These are phyloP conservation scores for Aureobasidium melanogenum DNA, from an alignment of 2,329 filamentous ascomycete genomes.

Conservation along the genomic window DNA sequence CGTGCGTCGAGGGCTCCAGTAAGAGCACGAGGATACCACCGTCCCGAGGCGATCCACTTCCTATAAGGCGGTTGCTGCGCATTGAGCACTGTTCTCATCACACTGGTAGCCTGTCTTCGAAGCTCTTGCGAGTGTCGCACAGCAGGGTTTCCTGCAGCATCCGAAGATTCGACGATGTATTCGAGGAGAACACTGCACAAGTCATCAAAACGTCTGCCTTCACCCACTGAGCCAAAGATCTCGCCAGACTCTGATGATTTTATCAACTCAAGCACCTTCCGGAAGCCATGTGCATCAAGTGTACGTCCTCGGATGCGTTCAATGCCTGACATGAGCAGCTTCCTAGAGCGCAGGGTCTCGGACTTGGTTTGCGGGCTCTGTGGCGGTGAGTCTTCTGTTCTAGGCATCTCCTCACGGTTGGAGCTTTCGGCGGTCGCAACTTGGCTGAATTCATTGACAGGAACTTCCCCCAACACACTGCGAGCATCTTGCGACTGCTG, in stretches of 20 bases:
- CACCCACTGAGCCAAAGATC: slow-evolving; percentile 52
- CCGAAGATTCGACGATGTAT: slow-evolving; percentile 50
- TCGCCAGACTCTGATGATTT: slow-evolving; percentile 51
- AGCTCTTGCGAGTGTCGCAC: slow-evolving; percentile 43
- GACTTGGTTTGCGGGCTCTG: slow-evolving; percentile 26
- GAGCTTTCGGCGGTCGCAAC: neutral
- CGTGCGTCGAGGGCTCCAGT: slow-evolving; percentile 59
- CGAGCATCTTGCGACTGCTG: slow-evolving; percentile 26
- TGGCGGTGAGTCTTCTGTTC: slow-evolving; percentile 10
- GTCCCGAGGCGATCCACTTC: slow-evolving; percentile 10
- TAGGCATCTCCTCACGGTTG: neutral
- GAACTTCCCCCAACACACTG: slow-evolving; percentile 41
- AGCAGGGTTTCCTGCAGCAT: slow-evolving; percentile 20
- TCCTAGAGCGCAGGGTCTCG: slow-evolving; percentile 38
- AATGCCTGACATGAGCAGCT: slow-evolving; percentile 65
- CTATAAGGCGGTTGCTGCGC: slow-evolving; percentile 56
- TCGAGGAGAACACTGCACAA: slow-evolving; percentile 60
- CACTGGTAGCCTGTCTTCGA: slow-evolving; percentile 64
- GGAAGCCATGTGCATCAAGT: slow-evolving; percentile 74
- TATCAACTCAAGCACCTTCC: slow-evolving; percentile 65
- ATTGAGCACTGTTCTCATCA: slow-evolving; percentile 63
- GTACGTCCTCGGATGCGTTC: slow-evolving; percentile 60
- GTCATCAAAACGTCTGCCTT: slow-evolving; percentile 63
- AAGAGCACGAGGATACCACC: slow-evolving; percentile 59
- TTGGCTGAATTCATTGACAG: slow-evolving; percentile 33